phyloP scores from a whole-genome alignment of 306 rosid genomes.

The Dryas drummondii region DNA sequence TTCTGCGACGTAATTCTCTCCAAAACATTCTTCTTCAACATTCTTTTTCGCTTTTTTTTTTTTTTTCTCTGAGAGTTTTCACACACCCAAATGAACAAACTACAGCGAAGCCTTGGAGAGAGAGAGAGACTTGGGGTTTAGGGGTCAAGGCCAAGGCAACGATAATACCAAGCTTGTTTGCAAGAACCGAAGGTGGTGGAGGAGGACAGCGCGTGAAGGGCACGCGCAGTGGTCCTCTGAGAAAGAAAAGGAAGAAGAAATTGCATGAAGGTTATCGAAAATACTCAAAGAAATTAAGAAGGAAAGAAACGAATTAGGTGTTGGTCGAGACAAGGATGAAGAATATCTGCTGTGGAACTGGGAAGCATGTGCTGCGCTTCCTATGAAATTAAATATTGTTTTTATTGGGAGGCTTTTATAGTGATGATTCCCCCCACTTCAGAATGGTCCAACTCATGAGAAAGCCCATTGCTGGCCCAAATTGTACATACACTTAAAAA shows the following conservation, averaged over 20 bases:
- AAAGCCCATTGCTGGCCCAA: too few relatives aligned
- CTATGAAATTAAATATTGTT: neutral
- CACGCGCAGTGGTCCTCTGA: conserved; percentile 14
- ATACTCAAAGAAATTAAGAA: neutral
- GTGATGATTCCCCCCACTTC: too few relatives aligned
- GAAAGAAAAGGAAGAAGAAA: conserved; percentile 6
- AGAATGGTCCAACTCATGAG: too few relatives aligned
- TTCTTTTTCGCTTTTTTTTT: neutral
- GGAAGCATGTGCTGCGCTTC: neutral
- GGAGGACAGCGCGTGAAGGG: conserved; percentile 13
- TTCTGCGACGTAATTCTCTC: conserved; percentile 30
- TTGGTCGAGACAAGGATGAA: neutral
- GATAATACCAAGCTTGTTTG: conserved; percentile 17
- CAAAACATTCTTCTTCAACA: conserved; percentile 2
- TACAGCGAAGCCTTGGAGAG: neutral
- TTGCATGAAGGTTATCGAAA: conserved; percentile 15
- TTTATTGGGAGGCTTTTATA: too few relatives aligned
- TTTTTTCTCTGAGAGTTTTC: neutral
- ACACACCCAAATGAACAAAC: neutral
- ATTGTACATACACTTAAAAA: too few relatives aligned
- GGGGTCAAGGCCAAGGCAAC: conserved; percentile 20
- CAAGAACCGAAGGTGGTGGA: conserved; percentile 5
- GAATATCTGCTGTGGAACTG: neutral
- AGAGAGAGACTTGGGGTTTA: neutral
- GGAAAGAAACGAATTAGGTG: neutral